A percentile compares a stretch with the other conserved stretches of the same genome.
Evolutionary conservation across 768 basidiomycete genomes (phyloP).

Genomic region (Daedalea quercina): DNA sequence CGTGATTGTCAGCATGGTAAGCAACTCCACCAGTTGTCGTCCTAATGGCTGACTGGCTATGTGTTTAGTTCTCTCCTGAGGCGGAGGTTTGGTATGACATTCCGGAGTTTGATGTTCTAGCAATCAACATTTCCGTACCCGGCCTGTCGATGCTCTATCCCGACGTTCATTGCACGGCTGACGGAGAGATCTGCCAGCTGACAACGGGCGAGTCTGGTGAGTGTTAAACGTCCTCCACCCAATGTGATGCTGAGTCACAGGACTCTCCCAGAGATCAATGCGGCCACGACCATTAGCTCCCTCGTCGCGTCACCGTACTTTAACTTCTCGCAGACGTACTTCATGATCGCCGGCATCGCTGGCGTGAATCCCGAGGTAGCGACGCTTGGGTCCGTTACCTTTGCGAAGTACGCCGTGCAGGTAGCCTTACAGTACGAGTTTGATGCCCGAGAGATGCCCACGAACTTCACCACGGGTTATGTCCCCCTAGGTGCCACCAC

Average conservation of each 20-base stretch:
- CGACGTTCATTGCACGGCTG: conserved; percentile 27
- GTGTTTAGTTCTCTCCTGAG: conserved; percentile 10
- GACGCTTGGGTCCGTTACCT: conserved; percentile 30
- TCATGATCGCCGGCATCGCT: conserved; percentile 34
- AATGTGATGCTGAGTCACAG: neutral
- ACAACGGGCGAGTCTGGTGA: conserved; percentile 26
- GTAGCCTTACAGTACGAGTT: conserved; percentile 32
- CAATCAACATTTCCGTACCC: conserved; percentile 29
- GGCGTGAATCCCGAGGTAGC: conserved; percentile 33
- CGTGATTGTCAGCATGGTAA: conserved; percentile 1
- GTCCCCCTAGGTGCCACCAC: conserved; percentile 24
- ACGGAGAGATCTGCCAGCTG: conserved; percentile 30
- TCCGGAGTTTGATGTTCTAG: conserved; percentile 25
- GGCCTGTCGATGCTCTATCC: conserved; percentile 34
- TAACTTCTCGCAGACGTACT: conserved; percentile 34
- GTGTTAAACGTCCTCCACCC: neutral
- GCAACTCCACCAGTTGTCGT: neutral
- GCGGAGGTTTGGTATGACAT: conserved; percentile 15
- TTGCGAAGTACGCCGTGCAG: conserved; percentile 34
- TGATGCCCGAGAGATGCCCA: conserved; percentile 34
- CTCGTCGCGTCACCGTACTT: conserved; percentile 27
- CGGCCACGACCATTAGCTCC: conserved; percentile 26
- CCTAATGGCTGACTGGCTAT: neutral
- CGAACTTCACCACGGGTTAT: conserved; percentile 31
- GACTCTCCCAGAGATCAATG: conserved; percentile 34